Base-by-base conservation (phyloP, 2,329 filamentous ascomycete genomes). In the Aspergillus uvarum region DNA sequence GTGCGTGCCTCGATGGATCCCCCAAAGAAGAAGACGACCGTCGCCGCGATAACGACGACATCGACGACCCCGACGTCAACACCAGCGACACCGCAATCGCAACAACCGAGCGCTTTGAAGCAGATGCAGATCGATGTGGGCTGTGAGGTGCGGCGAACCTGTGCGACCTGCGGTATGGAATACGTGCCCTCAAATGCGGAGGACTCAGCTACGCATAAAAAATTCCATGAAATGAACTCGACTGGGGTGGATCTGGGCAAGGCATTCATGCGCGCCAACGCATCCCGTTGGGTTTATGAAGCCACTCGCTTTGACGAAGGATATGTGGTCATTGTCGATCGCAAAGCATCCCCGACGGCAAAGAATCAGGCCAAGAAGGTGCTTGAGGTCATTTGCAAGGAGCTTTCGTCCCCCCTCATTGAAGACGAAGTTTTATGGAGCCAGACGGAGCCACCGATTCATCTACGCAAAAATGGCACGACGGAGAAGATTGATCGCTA, bases 111-210 rank as follows among this genome's bases (percentile, higher is more conserved):
- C 5, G 69, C 70, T 7, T 67, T 87, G 60, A 82, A 82, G 53
- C 86, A 88, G 68, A 85, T 85, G 78, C 83, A 86, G 65, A 80
- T 88, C 61, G 84, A 86, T 65, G 76, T 88, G 12, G 85, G 84
- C 2, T 77, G 79, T 44, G 80, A 83, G 47, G 75, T 82, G 44
- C 80, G 83, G 51, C 83, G 83, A 65, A 84, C 81, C 11, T 89
- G 87, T 73, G 76, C 78, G 42, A 78, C 76, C 2, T 89, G 87
- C 66, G 84, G 85, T 1, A 89, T 89, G 87, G 84, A 87, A 56
- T 89, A 89, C 65, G 81, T 86, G 35, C 83, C 85, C 4, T 87
- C 86, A 0, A 83, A 83, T 53, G 74, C 78, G 6, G 85, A 88
- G 67, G 87, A 89, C 66, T 77, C 80, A n/a, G 81, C 81, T 6